Evolutionary conservation across 2,329 filamentous ascomycete genomes (phyloP).

Genomic region (Microsporum audouinii): DNA sequence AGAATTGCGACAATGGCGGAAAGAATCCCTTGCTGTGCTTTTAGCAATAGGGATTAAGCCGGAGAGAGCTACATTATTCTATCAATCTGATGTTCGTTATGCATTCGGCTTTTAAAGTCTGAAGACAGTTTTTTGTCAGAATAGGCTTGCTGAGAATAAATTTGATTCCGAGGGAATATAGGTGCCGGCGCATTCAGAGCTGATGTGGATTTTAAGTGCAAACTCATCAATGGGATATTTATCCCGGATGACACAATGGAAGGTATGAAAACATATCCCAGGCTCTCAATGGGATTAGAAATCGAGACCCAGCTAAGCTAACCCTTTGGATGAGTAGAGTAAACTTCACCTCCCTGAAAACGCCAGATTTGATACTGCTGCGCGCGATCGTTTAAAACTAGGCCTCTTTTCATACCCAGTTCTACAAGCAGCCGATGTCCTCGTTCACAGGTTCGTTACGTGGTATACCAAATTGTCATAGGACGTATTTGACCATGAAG

Average conservation of each 20-base stretch:
- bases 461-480: neutral
- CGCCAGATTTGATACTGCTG: conserved; percentile 45
- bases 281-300: too few relatives aligned
- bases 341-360: conserved; percentile 57
- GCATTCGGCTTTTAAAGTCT: neutral
- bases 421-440: conserved; percentile 84
- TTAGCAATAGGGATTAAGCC: conserved; percentile 77
- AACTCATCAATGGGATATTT: conserved; percentile 85
- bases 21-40: conserved; percentile 66
- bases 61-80: conserved; percentile 65
- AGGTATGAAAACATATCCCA: conserved; percentile 46
- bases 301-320: neutral
- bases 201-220: conserved; percentile 96
- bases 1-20: conserved; percentile 52
- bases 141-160: neutral
- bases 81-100: conserved; percentile 58
- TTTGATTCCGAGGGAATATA: conserved; percentile 22
- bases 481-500: neutral
- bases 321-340: conserved; percentile 40
- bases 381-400: conserved; percentile 59
- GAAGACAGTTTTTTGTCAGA: neutral
- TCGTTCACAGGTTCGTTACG: conserved; percentile 58
- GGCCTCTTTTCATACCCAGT: conserved; percentile 95
- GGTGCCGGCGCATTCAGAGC: conserved; percentile 69
- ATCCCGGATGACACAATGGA: conserved; percentile 99